These are phyloP conservation scores for Zygosaccharomyces pseudobailii DNA, from an alignment of 1,139 yeast species.

Conservation along the genomic window DNA sequence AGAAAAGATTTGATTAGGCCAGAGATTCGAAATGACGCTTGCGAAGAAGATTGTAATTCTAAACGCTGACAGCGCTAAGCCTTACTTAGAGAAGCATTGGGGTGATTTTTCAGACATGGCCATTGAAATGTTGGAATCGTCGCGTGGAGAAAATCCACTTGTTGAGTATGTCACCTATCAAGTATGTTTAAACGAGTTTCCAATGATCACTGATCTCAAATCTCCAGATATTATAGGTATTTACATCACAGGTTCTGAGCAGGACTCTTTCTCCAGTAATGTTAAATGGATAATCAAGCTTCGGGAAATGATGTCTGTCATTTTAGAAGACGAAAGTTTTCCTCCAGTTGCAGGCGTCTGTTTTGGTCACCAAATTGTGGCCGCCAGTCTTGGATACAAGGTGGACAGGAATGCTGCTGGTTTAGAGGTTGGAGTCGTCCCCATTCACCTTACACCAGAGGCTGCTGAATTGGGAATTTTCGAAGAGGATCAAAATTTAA, in stretches of 20 bases:
- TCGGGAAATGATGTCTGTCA: conserved; percentile 36
- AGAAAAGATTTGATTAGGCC: background rate
- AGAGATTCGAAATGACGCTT: background rate
- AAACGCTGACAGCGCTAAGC: conserved; percentile 24
- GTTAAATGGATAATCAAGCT: conserved; percentile 44
- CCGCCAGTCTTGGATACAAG: conserved; percentile 56
- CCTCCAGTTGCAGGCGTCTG: conserved; percentile 62
- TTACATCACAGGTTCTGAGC: conserved; percentile 51
- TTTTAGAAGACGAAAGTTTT: conserved; percentile 18
- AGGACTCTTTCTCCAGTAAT: conserved; percentile 45
- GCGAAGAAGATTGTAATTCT: conserved; percentile 25
- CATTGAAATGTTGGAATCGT: conserved; percentile 16
- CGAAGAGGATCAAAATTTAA: conserved; percentile 10
- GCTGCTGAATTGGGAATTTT: conserved; percentile 34
- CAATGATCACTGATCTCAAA: conserved; percentile 18
- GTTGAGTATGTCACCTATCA: conserved; percentile 21
- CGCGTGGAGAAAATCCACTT: conserved; percentile 12
- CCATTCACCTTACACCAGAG: conserved; percentile 45
- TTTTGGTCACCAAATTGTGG: conserved; percentile 81
- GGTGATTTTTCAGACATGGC: conserved; percentile 29
- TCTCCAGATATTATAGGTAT: conserved; percentile 33
- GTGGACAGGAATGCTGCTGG: conserved; percentile 57
- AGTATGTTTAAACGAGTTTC: conserved; percentile 24
- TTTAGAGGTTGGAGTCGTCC: conserved; percentile 67
- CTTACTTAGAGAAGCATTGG: conserved; percentile 6